Base-by-base conservation (phyloP, 306 rosid genomes). In the Gleditsia sinensis region DNA sequence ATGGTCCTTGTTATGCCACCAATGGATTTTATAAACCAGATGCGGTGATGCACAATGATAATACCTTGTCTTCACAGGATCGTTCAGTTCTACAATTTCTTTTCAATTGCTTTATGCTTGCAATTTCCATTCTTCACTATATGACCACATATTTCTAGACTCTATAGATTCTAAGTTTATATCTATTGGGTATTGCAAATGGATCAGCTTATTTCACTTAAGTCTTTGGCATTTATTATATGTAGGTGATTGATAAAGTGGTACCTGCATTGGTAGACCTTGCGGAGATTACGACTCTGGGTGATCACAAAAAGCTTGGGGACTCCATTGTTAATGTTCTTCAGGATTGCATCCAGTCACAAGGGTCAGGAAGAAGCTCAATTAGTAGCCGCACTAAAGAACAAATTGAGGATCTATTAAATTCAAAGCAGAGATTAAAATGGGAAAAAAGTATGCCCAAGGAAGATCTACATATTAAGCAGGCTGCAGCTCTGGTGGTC, bases 371-470 rank as follows among this genome's bases (percentile, higher is more conserved):
- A 33, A 87, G 90, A 66, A 86, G 82, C 67, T 70, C 96, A 28
- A 54, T 86, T 45, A 80, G 81, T 77, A 86, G 68, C 60, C 87
- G 84, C 30, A 86, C 88, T 5, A 90, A 89, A 83, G 98, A 95
- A 63, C 88, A 88, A 84, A 87, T 92, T 40, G 99, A 95, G 82
- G 99, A 92, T 73, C 79, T 95, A 28, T 27, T 90, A 71, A 82
- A 86, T 75, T 86, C 97, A 10, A 88, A 88, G 80, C 91, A 88
- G 84, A 88, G 96, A 84, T 81, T 89, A 78, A 88, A 88, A 71
- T 85, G 98, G 99, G 99, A 95, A 82, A 95, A 95, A 86, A 87
- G 51, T 76, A 92, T 92, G 96, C 97, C 97, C 69, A 95, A 92
- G 82, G 99, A 92, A 86, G 99, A 95, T 71, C 91, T 95, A 33